Conservation (phyloP, 2,329 filamentous ascomycete species). For the Colletotrichum brevisporum region DNA sequence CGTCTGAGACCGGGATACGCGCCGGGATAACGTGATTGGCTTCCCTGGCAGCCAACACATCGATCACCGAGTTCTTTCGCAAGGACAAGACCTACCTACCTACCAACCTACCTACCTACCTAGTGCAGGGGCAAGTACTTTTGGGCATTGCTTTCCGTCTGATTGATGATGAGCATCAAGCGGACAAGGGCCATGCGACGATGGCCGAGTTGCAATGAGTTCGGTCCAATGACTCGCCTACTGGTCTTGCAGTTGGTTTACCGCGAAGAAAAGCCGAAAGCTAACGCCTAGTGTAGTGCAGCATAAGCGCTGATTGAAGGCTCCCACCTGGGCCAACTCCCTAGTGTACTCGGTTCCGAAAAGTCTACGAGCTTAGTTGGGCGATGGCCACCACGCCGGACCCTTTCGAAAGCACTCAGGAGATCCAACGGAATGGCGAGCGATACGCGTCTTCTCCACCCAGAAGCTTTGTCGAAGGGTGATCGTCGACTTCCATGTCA, state of each 20-base stretch:
- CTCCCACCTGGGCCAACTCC: background rate
- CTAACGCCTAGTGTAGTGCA: background rate
- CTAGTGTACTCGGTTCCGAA: background rate
- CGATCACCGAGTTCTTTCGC: no score
- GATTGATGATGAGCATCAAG: background rate
- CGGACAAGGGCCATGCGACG: no score
- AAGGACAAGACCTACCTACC: no score
- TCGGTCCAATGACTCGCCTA: slow-evolving; percentile 19
- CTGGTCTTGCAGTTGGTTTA: no score
- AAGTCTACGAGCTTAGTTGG: background rate
- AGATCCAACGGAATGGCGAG: background rate
- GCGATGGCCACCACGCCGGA: background rate
- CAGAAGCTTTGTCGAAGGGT: slow-evolving; percentile 6
- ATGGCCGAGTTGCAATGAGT: background rate
- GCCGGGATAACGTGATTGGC: no score
- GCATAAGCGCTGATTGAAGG: background rate
- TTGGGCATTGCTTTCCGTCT: slow-evolving; percentile 4
- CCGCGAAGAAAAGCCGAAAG: no score
- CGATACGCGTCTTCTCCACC: slow-evolving; percentile 10
- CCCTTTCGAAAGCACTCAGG: no score
- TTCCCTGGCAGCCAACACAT: no score
- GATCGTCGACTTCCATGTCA: background rate
- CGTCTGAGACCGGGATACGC: no score
- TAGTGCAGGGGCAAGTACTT: no score
- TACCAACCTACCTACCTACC: no score